Evolutionary conservation across 345 rosid species (phyloP).

Genomic region (Murraya paniculata): DNA sequence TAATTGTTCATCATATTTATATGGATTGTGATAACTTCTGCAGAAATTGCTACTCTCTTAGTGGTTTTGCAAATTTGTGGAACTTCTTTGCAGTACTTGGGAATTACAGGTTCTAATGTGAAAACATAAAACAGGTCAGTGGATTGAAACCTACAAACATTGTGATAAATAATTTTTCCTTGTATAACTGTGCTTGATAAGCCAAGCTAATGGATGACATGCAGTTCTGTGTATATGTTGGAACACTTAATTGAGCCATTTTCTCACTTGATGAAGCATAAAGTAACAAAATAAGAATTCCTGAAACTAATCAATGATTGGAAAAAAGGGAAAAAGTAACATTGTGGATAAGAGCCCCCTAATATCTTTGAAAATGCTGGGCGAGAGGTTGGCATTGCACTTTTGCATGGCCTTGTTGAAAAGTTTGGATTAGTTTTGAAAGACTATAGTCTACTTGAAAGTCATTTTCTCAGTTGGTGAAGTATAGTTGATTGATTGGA

Average conservation of each 20-base stretch:
- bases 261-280: not conserved
- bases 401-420: not conserved
- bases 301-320: not conserved
- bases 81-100: conserved; percentile 15
- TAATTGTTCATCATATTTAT: not conserved
- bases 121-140: conserved; percentile 31
- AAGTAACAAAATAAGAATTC: not conserved
- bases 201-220: not conserved
- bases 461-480: not conserved
- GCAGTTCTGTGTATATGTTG: too few relatives aligned
- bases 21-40: conserved; percentile 9
- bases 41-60: conserved; percentile 7
- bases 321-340: not conserved
- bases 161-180: not conserved
- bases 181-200: not conserved
- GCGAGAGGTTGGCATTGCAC: not conserved
- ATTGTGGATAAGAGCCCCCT: not conserved
- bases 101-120: not conserved
- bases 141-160: conserved; percentile 7
- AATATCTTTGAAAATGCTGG: not conserved
- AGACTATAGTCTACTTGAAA: not conserved
- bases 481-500: not conserved
- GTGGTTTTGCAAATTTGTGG: conserved; percentile 19
- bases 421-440: not conserved
- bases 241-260: not conserved